Conservation (phyloP, 352 stramenopile genomes). For the Phytophthora niederhauseri region DNA sequence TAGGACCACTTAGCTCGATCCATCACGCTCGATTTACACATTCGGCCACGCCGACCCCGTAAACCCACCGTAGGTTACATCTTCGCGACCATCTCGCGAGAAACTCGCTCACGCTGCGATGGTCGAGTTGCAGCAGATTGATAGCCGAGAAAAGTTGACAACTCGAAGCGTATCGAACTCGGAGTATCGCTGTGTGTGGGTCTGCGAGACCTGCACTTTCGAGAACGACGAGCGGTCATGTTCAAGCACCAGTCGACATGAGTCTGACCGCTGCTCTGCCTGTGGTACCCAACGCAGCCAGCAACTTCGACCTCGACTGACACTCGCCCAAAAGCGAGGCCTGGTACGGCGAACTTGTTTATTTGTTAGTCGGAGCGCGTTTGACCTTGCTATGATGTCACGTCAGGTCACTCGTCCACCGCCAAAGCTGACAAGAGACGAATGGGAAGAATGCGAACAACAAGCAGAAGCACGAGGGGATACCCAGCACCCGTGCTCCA, state of each 20-base stretch:
- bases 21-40: slow-evolving; percentile 51
- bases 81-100: neutral
- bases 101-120: neutral
- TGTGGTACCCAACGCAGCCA: slow-evolving; percentile 46
- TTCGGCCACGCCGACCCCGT: slow-evolving; percentile 20
- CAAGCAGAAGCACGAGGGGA: slow-evolving; percentile 70
- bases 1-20: slow-evolving; percentile 61
- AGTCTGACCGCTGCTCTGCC: slow-evolving; percentile 48
- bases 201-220: slow-evolving; percentile 81
- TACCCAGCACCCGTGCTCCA: slow-evolving; percentile 72
- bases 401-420: slow-evolving; percentile 52
- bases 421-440: slow-evolving; percentile 63
- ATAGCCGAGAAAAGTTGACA: neutral
- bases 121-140: slow-evolving; percentile 1
- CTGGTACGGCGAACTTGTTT: slow-evolving; percentile 37
- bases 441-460: slow-evolving; percentile 79
- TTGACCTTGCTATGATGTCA: neutral
- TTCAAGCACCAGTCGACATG: slow-evolving; percentile 6
- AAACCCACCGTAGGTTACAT: slow-evolving; percentile 13
- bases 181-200: slow-evolving; percentile 69
- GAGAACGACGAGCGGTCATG: slow-evolving; percentile 58
- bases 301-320: slow-evolving; percentile 42
- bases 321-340: slow-evolving; percentile 76
- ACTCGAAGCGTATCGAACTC: neutral
- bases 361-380: neutral